phyloP scores from a whole-genome alignment of 495 filamentous ascomycete species.

The Hyaloscypha bicolor region DNA sequence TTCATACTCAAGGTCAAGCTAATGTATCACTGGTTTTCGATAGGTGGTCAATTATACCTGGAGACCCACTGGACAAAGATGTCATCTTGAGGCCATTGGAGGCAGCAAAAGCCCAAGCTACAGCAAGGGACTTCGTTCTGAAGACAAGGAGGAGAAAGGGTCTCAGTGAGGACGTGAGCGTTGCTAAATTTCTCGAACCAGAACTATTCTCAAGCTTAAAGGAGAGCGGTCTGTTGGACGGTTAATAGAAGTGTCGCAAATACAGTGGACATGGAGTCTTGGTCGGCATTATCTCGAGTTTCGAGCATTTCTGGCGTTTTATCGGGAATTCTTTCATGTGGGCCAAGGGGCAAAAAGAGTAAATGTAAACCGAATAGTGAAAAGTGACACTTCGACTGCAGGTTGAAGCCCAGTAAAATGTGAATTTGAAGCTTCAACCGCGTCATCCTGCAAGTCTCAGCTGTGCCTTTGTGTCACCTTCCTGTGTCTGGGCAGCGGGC shows the following conservation, averaged over 20 bases:
- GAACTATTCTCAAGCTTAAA: slow-evolving; percentile 87
- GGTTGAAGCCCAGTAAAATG: not conserved
- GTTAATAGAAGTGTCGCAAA: slow-evolving; percentile 38
- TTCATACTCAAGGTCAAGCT: slow-evolving; percentile 92
- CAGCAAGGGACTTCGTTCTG: slow-evolving; percentile 91
- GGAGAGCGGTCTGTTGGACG: slow-evolving; percentile 86
- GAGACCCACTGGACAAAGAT: slow-evolving; percentile 90
- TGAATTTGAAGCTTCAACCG: not conserved
- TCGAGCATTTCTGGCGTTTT: slow-evolving; percentile 23
- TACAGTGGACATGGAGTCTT: slow-evolving; percentile 15
- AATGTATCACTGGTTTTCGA: slow-evolving; percentile 93
- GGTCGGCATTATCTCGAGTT: slow-evolving; percentile 19
- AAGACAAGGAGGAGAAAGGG: slow-evolving; percentile 95
- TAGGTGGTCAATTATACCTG: slow-evolving; percentile 91
- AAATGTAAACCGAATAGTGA: not conserved
- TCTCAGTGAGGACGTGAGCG: slow-evolving; percentile 90
- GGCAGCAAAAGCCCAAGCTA: slow-evolving; percentile 81
- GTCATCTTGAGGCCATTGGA: slow-evolving; percentile 81
- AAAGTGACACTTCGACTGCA: not conserved
- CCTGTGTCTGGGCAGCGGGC: not conserved
- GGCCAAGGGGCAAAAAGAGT: not conserved
- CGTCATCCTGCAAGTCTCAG: not conserved
- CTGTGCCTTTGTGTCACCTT: not conserved
- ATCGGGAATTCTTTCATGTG: not conserved
- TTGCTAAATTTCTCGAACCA: slow-evolving; percentile 93